Conservation (phyloP, 257 asterid genomes). For the Leptodermis oblonga region DNA sequence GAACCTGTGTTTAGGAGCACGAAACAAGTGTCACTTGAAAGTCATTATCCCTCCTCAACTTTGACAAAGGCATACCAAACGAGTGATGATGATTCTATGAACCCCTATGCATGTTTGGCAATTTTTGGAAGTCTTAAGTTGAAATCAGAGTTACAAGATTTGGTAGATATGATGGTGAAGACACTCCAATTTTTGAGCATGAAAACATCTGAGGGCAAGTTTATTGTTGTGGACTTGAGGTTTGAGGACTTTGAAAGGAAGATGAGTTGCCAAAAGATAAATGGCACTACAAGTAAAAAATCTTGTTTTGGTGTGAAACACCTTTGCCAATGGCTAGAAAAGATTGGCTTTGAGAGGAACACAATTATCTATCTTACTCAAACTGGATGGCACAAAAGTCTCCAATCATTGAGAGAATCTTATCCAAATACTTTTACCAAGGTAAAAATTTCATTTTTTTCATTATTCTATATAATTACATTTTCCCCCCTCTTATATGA, state of each 20-base stretch:
- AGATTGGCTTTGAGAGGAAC: constrained; percentile 38
- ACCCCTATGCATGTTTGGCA: neutral
- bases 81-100: neutral
- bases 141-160: neutral
- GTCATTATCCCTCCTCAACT: neutral
- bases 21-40: neutral
- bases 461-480: neutral
- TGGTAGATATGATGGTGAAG: constrained; percentile 32
- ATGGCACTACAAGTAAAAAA: constrained; percentile 7
- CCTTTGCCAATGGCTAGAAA: constrained; percentile 34
- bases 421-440: constrained; percentile 48
- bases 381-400: constrained; percentile 41
- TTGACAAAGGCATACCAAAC: neutral
- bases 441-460: neutral
- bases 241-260: constrained; percentile 22
- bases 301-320: constrained; percentile 34
- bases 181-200: constrained; percentile 43
- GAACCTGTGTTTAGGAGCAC: constrained; percentile 37
- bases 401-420: constrained; percentile 37
- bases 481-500: too few species aligned
- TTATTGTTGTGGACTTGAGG: constrained; percentile 50
- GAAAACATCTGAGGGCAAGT: constrained; percentile 33
- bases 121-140: constrained; percentile 2
- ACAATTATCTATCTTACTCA: constrained; percentile 55
- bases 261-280: neutral